Evolutionary conservation across 345 rosid species (phyloP).

Genomic region (Brassica napus): DNA sequence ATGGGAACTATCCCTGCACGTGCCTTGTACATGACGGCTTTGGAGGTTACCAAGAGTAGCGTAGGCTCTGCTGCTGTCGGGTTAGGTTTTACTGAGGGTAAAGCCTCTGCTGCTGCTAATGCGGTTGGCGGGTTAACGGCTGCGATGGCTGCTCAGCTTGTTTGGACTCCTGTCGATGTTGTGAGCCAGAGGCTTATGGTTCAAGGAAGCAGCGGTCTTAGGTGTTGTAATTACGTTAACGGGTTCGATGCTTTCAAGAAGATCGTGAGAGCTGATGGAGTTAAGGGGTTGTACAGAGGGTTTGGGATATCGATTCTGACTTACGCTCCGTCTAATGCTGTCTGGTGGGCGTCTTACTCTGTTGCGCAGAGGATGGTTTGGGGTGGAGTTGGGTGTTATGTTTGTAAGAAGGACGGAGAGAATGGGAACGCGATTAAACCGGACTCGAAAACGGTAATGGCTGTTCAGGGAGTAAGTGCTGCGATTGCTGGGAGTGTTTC

Average conservation of each 20-base stretch:
- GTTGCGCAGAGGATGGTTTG: slow-evolving; percentile 65
- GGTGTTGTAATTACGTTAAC: slow-evolving; percentile 68
- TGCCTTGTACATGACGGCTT: slow-evolving; percentile 82
- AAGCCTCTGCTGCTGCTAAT: slow-evolving; percentile 70
- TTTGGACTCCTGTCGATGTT: slow-evolving; percentile 96
- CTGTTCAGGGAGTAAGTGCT: slow-evolving; percentile 92
- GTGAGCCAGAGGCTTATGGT: slow-evolving; percentile 95
- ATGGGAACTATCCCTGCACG: slow-evolving; percentile 94
- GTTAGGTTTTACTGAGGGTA: slow-evolving; percentile 69
- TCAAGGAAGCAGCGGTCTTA: slow-evolving; percentile 50
- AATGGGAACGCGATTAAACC: slow-evolving; percentile 46
- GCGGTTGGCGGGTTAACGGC: slow-evolving; percentile 82
- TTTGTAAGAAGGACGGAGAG: slow-evolving; percentile 49
- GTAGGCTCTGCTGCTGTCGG: slow-evolving; percentile 69
- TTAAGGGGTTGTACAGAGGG: slow-evolving; percentile 82
- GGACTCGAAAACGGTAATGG: slow-evolving; percentile 71
- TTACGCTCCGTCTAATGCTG: slow-evolving; percentile 92
- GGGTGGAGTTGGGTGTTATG: slow-evolving; percentile 55
- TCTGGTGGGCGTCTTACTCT: slow-evolving; percentile 99
- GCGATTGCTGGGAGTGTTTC: slow-evolving; percentile 96
- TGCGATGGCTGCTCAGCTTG: slow-evolving; percentile 90
- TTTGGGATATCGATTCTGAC: slow-evolving; percentile 92
- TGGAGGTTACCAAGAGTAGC: slow-evolving; percentile 84
- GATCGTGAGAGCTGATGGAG: slow-evolving; percentile 74
- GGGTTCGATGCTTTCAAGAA: slow-evolving; percentile 83